phyloP scores from a whole-genome alignment of 1,139 yeast species.

The Taphrina deformans region DNA sequence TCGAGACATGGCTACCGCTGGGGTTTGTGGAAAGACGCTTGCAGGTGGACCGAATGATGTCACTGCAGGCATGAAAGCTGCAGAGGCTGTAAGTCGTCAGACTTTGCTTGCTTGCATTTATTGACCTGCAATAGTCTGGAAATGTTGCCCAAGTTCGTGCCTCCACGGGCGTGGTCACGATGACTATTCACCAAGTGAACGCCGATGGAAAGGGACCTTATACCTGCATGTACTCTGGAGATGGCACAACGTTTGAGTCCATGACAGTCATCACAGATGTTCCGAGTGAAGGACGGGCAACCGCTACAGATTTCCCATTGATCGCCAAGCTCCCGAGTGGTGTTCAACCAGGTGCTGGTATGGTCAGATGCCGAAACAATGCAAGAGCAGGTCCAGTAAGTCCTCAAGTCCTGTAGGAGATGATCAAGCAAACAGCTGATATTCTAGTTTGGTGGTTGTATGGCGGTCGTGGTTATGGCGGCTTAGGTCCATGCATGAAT shows the following conservation, averaged over 20 bases:
- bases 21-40: conserved; percentile 10
- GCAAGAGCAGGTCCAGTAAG: conserved; percentile 23
- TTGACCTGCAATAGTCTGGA: neutral
- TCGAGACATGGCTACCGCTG: conserved; percentile 1
- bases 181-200: conserved; percentile 28
- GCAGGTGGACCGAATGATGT: conserved; percentile 15
- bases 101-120: neutral
- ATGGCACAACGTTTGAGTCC: conserved; percentile 4
- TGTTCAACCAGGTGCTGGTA: conserved; percentile 9
- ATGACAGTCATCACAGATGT: conserved; percentile 15
- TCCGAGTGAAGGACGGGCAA: conserved; percentile 15
- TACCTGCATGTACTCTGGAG: conserved; percentile 3
- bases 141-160: conserved; percentile 12
- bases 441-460: conserved; percentile 17
- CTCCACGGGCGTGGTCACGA: neutral
- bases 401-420: neutral
- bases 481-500: no score
- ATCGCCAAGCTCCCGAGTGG: conserved; percentile 3
- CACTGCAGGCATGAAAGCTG: neutral
- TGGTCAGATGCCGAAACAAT: conserved; percentile 13
- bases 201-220: conserved; percentile 30
- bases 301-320: conserved; percentile 21
- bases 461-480: conserved; percentile 2
- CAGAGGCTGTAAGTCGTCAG: neutral
- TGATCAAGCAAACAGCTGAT: no score